Conservation (phyloP, 768 basidiomycete genomes). For the Boletus speciosus region DNA sequence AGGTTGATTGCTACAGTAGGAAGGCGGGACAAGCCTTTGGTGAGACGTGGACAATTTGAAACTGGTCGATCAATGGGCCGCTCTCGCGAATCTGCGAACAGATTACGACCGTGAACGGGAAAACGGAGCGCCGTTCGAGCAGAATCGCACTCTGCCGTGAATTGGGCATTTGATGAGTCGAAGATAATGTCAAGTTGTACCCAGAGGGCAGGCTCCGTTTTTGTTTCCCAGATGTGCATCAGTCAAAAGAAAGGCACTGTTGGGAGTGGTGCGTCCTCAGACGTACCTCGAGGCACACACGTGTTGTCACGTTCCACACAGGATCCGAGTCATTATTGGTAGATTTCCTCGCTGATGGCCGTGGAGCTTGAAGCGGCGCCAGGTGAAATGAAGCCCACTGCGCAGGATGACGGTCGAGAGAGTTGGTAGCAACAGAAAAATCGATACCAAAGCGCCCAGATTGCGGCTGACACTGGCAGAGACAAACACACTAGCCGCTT, state of each 20-base stretch:
- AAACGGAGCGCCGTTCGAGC: constrained; percentile 23
- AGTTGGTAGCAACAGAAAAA: no score
- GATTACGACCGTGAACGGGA: constrained; percentile 11
- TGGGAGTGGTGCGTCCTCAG: constrained; percentile 5
- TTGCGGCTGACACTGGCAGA: constrained; percentile 10
- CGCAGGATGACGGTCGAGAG: no score
- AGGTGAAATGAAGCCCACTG: no score
- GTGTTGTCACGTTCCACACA: neutral
- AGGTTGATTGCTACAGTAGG: constrained; percentile 14
- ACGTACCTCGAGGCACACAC: constrained; percentile 21
- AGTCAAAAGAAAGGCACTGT: constrained; percentile 5
- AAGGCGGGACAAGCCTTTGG: constrained; percentile 14
- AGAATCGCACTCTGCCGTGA: neutral
- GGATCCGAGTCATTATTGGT: neutral
- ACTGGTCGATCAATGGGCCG: constrained; percentile 14
- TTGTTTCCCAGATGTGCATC: constrained; percentile 1
- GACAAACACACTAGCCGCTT: constrained; percentile 11
- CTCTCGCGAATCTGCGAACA: neutral
- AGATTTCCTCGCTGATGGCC: constrained; percentile 9
- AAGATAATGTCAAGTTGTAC: neutral
- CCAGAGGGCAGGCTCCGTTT: neutral
- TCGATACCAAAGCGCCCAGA: neutral
- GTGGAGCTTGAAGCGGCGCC: constrained; percentile 5
- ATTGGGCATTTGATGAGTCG: neutral
- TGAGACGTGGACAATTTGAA: constrained; percentile 20